Conservation (phyloP, 352 stramenopile species). For the Phytophthora citrophthora region DNA sequence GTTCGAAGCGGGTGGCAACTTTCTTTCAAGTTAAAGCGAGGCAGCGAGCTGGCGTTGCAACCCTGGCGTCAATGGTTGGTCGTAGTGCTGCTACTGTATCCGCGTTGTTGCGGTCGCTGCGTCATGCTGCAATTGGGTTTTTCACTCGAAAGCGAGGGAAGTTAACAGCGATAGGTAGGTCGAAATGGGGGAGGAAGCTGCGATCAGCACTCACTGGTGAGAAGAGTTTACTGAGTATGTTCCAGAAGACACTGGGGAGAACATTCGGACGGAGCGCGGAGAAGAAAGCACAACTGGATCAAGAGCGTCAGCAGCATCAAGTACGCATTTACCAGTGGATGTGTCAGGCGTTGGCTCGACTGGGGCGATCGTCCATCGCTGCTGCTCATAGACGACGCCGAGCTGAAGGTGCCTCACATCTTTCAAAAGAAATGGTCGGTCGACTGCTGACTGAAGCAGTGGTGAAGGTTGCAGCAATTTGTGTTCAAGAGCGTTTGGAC, state of each 20-base stretch:
- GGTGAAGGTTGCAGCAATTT: constrained; percentile 6
- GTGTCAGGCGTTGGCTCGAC: constrained; percentile 21
- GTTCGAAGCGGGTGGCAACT: constrained; percentile 18
- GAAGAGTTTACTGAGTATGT: constrained; percentile 19
- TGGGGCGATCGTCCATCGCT: constrained; percentile 24
- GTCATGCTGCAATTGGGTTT: constrained; percentile 11
- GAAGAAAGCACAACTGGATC: constrained; percentile 12
- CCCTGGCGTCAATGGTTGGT: constrained; percentile 8
- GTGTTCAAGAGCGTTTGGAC: constrained; percentile 7
- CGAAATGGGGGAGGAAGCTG: constrained; percentile 24
- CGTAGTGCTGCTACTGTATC: constrained; percentile 7
- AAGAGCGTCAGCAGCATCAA: constrained; percentile 18
- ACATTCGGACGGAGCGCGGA: constrained; percentile 12
- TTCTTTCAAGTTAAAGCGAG: constrained; percentile 32
- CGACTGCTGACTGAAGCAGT: constrained; percentile 12
- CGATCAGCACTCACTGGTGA: constrained; percentile 11
- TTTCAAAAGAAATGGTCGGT: constrained; percentile 11
- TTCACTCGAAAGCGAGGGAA: constrained; percentile 5
- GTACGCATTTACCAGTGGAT: constrained; percentile 22
- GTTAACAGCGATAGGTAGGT: neutral
- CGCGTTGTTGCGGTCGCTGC: constrained; percentile 22
- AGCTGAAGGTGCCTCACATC: constrained; percentile 12
- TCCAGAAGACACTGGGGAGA: constrained; percentile 21
- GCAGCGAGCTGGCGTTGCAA: constrained; percentile 16
- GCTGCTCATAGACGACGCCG: constrained; percentile 13